phyloP scores from a whole-genome alignment of 2,329 filamentous ascomycete genomes.

The Ophiosphaerella herpotricha region DNA sequence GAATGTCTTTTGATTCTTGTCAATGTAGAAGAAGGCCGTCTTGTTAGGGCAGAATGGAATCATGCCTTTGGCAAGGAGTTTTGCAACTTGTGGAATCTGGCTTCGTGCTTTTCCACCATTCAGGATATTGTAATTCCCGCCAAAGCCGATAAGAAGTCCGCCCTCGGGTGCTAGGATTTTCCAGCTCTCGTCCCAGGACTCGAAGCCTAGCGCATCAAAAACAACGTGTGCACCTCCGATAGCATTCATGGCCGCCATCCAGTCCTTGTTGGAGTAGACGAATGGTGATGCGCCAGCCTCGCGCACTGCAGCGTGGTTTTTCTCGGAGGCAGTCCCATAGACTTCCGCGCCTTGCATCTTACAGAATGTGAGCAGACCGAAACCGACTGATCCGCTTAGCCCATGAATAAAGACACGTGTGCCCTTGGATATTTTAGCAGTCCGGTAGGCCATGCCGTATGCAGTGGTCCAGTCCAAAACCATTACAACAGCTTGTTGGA shows the following conservation, averaged over 20 bases:
- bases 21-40: conserved; percentile 35
- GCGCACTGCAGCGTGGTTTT: conserved; percentile 51
- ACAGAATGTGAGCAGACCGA: conserved; percentile 50
- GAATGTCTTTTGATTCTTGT: conserved; percentile 29
- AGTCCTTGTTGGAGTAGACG: conserved; percentile 56
- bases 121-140: conserved; percentile 29
- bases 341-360: conserved; percentile 52
- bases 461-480: conserved; percentile 53
- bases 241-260: conserved; percentile 53
- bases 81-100: conserved; percentile 21
- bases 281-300: conserved; percentile 51
- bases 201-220: conserved; percentile 57
- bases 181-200: conserved; percentile 58
- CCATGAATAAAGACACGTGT: conserved; percentile 58
- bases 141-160: conserved; percentile 37
- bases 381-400: conserved; percentile 57
- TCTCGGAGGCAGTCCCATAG: conserved; percentile 55
- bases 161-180: conserved; percentile 49
- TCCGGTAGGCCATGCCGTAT: conserved; percentile 36
- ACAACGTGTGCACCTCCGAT: conserved; percentile 55
- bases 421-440: conserved; percentile 49
- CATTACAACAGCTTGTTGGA: conserved; percentile 49
- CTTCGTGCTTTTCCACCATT: conserved; percentile 25
- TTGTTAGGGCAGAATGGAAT: conserved; percentile 30
- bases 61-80: conserved; percentile 29